Base-by-base conservation (phyloP, 495 filamentous ascomycete genomes). In the Xylaria palmicola region DNA sequence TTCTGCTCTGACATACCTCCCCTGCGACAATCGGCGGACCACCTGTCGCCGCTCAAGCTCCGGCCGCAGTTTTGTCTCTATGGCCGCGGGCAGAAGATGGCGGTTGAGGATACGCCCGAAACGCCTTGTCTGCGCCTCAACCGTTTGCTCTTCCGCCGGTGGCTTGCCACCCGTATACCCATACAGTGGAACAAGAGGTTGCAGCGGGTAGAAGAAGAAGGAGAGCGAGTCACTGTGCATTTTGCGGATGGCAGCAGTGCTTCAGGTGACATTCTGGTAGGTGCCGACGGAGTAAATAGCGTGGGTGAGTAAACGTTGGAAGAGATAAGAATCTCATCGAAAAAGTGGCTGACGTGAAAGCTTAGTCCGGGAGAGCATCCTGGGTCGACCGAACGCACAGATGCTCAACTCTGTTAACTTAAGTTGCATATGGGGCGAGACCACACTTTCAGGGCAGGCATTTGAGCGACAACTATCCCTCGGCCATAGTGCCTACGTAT, bases 171-270 rank as follows among this genome's bases (percentile, higher is more conserved):
- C 10, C 26, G 62, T 17, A 40, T 78, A 1, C 62, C 72, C 4
- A 72, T 79, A 9, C 65, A 68, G 13, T 78, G 69, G 66, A 69
- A 68, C 10, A 79, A 74, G 53, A 34, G 45, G 44, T 63, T 67
- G 10, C 24, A 50, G 7, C 27, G 41, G 19, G 60, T 76, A 9
- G 70, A 72, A 55, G 65, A 73, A 37, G 62, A 50, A 12, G 74
- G 51, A 24, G 83, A 75, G 47, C 81, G 83, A 67, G 74, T 90
- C 32, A 84, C 80, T 41, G 84, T 83, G 40, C 85, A 85, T 70
- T 92, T 92, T 80, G 85, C 85, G 34, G 90, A 91, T 68, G 85
- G 85, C 49, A 81, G 81, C 17, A 84, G 84, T 3, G 75, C 80
- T 1, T 82, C 63, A 8, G 77, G 75, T 0, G 65, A 69, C 26